These are phyloP conservation scores for Scleromitrula shiraiana DNA, from an alignment of 2,329 filamentous ascomycete species.

Conservation along the genomic window DNA sequence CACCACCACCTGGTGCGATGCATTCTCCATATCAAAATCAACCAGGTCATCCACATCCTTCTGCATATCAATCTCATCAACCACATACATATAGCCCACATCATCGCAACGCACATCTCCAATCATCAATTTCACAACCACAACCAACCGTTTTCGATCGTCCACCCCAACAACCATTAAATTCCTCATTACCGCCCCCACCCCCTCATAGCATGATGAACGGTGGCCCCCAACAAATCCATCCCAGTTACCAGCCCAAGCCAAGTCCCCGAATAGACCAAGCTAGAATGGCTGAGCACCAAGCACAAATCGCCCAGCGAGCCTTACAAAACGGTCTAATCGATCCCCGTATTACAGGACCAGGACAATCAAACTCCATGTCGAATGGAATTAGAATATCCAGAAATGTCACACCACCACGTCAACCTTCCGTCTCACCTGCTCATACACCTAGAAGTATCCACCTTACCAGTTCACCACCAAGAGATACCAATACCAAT, in stretches of 20 bases:
- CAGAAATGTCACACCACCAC: constrained; percentile 21
- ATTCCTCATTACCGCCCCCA: constrained; percentile 29
- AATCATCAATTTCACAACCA: constrained; percentile 12
- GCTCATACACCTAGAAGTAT: constrained; percentile 10
- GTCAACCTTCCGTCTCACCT: constrained; percentile 1
- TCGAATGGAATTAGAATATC: constrained; percentile 5
- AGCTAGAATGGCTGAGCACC: constrained; percentile 30
- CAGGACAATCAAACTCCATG: too few species aligned
- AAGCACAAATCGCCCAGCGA: constrained; percentile 26
- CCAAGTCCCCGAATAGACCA: constrained; percentile 35
- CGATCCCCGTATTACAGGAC: constrained; percentile 16
- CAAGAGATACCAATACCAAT: too few species aligned
- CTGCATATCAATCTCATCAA: constrained; percentile 27
- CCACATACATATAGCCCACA: constrained; percentile 23
- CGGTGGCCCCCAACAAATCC: constrained; percentile 12
- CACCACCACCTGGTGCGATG: constrained; percentile 26
- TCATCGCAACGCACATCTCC: constrained; percentile 15
- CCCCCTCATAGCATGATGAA: constrained; percentile 17
- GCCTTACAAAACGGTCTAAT: constrained; percentile 22
- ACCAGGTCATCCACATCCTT: constrained; percentile 25
- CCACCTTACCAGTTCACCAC: too few species aligned
- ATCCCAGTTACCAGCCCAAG: constrained; percentile 28
- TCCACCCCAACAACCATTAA: constrained; percentile 29
- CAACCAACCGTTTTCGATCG: constrained; percentile 28
- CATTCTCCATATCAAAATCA: constrained; percentile 27